Evolutionary conservation across 345 rosid species (phyloP), one percentile per base, ranked within the genome.

Genomic region (Eutrema japonicum): DNA sequence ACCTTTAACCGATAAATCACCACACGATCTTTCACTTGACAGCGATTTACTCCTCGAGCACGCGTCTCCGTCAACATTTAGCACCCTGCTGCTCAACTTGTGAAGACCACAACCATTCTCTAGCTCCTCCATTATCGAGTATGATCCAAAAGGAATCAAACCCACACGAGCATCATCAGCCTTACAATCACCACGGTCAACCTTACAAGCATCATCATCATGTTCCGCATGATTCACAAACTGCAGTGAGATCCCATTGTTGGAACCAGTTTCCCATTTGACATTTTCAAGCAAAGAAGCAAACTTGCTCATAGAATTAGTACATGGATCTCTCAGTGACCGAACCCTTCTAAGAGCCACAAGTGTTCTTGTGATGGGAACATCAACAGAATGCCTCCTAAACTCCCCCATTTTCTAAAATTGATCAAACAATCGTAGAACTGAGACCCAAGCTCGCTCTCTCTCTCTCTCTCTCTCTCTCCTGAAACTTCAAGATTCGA

Each of bases 321-420:
- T 92, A 27, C 93, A 85, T 2, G 99, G 99, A 81, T 95, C 99
- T 86, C 96, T 86, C 42, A 95, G 68, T 37, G 99, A 95, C 85
- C 87, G 81, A 76, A 95, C 99, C 60, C 97, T 87, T 83, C 96
- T 83, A 26, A 95, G 89, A 18, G 97, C 96, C 10, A 85, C 76
- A n/a, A 95, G 96, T 36, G 96, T 86, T 78, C 89, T 92, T 35
- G 99, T 82, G 48, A 95, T 88, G 12, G 99, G 99, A 59, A 92
- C 70, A 74, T 95, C 99, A 40, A 95, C 88, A 9, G 97, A 95
- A 81, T 92, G 96, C 56, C 99, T 78, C 76, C 96, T 66, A 66
- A 86, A 89, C 42, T 95, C 96, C 76, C 78, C 81, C 84, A 82
- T 88, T 66, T 30, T 64, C 0, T 0, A 29, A 52, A 42, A 42